A percentile compares a stretch with the other conserved stretches of the same genome.
Conservation (phyloP, 2,329 filamentous ascomycete species). For the Fusarium virguliforme region DNA sequence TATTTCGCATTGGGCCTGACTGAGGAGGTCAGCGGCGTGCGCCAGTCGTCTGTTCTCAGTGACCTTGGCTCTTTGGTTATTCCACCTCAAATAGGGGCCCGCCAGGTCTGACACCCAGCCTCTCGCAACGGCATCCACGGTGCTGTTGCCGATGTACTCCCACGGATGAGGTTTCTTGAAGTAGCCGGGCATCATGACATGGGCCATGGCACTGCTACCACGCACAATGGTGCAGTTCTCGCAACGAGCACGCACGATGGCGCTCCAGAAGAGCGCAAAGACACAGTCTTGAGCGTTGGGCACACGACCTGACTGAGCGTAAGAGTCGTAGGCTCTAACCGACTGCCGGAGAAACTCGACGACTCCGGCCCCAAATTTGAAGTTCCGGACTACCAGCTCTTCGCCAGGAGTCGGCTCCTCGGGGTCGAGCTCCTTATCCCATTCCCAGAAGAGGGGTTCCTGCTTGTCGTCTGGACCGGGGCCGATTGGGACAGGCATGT, state of each 20-base stretch:
- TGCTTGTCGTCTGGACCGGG: conserved; percentile 14
- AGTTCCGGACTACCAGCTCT: conserved; percentile 9
- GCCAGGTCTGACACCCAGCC: conserved; percentile 17
- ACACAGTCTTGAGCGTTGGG: conserved; percentile 33
- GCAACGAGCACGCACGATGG: conserved; percentile 34
- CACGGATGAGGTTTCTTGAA: not conserved
- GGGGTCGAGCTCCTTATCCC: conserved; percentile 3
- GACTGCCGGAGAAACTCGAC: not conserved
- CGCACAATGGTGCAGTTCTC: not conserved
- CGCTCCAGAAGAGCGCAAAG: conserved; percentile 40
- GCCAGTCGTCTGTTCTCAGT: not conserved
- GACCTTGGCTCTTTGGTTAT: not conserved
- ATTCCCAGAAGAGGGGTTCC: conserved; percentile 39
- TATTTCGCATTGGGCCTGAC: conserved; percentile 18
- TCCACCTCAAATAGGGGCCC: not conserved
- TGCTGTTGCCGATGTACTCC: conserved; percentile 41
- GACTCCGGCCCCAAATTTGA: conserved; percentile 5
- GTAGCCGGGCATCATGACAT: conserved; percentile 31
- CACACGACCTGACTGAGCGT: not conserved
- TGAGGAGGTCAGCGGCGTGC: conserved; percentile 18
- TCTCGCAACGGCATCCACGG: conserved; percentile 29
- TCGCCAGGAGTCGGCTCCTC: conserved; percentile 8
- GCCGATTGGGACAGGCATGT: conserved; percentile 14
- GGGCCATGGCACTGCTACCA: conserved; percentile 3
- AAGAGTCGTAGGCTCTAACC: not conserved